Conservation (phyloP, 176 grass and related monocot genomes). For the Elaeis guineensis region DNA sequence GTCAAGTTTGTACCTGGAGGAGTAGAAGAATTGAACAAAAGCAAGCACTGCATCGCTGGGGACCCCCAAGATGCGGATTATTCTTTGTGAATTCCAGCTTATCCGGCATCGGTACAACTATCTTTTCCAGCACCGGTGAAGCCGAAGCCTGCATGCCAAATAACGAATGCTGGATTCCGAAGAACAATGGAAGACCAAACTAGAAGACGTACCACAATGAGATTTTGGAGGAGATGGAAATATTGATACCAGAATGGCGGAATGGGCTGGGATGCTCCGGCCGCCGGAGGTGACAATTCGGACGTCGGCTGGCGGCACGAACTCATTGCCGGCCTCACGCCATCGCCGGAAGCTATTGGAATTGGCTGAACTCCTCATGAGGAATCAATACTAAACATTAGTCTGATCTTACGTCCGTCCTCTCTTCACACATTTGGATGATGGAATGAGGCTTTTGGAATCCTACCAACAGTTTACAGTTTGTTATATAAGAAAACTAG, state of each 20-base stretch:
- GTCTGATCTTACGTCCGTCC: too few relatives aligned
- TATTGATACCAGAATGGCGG: constrained; percentile 54
- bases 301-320: constrained; percentile 39
- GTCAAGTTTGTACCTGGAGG: constrained; percentile 22
- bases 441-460: too few relatives aligned
- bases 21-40: constrained; percentile 64
- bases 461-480: too few relatives aligned
- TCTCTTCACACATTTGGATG: too few relatives aligned
- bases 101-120: constrained; percentile 39
- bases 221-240: too few relatives aligned
- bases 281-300: constrained; percentile 69
- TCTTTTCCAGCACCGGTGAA: constrained; percentile 69
- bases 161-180: not conserved
- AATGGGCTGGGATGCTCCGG: constrained; percentile 59
- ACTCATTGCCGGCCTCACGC: not conserved
- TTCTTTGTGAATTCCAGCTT: constrained; percentile 30
- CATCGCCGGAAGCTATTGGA: not conserved
- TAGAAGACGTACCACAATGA: too few relatives aligned
- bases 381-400: too few relatives aligned
- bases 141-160: constrained; percentile 35
- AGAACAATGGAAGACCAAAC: too few relatives aligned
- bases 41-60: constrained; percentile 47
- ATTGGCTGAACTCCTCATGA: too few relatives aligned
- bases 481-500: too few relatives aligned
- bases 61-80: constrained; percentile 47